Percentiles rank a stretch among this genome's conserved stretches.
Conservation (phyloP, 169 alveolate genomes). For the Cryptosporidium tyzzeri region DNA sequence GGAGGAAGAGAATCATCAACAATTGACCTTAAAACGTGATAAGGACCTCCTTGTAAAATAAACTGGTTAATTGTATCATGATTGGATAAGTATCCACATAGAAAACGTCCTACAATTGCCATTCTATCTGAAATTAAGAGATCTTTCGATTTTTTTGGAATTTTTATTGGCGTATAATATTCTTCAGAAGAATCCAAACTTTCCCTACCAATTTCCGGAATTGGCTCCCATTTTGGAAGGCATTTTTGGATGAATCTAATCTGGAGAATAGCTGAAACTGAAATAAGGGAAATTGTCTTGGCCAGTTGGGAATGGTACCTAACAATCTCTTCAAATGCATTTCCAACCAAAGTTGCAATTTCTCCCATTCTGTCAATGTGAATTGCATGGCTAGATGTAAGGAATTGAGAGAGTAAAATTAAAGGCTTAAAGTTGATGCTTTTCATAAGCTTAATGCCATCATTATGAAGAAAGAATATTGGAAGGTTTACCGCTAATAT, state of each 20-base stretch:
- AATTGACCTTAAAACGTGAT: conserved; percentile 45
- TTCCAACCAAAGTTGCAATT: conserved; percentile 68
- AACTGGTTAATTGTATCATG: conserved; percentile 62
- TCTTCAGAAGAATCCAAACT: background rate
- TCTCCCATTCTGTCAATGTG: conserved; percentile 75
- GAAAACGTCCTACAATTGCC: conserved; percentile 73
- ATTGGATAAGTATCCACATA: conserved; percentile 68
- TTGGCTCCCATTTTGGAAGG: conserved; percentile 41
- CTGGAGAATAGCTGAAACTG: conserved; percentile 39
- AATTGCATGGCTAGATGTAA: conserved; percentile 64
- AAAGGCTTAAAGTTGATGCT: conserved; percentile 37
- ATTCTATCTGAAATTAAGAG: conserved; percentile 60
- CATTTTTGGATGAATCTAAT: conserved; percentile 33
- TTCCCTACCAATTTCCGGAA: background rate
- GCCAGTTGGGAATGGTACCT: conserved; percentile 64
- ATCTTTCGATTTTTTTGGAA: conserved; percentile 36
- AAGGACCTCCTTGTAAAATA: conserved; percentile 66
- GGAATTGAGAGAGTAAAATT: conserved; percentile 40
- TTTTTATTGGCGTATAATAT: conserved; percentile 28
- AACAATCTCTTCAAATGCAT: conserved; percentile 74
- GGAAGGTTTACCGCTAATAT: conserved; percentile 75
- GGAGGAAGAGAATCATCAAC: conserved; percentile 62
- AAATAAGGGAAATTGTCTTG: conserved; percentile 45
- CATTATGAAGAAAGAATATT: conserved; percentile 64
- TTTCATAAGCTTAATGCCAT: conserved; percentile 59